phyloP scores from a whole-genome alignment of 2,329 filamentous ascomycete species.

The Capronia coronata region DNA sequence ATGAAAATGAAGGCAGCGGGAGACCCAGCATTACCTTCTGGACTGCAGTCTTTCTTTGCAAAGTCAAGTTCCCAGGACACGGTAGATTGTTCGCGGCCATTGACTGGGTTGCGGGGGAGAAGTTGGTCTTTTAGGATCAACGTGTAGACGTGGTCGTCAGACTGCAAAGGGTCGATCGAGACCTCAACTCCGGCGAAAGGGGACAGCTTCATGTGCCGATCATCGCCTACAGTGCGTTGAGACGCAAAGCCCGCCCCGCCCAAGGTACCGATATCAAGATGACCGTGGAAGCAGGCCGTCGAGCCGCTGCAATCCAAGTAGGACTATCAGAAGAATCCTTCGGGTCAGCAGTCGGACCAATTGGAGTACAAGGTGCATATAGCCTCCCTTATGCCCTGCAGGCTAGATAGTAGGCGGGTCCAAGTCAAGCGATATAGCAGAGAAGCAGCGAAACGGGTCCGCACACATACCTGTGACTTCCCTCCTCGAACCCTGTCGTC shows the following conservation, averaged over 20 bases:
- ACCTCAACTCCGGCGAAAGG: constrained; percentile 57
- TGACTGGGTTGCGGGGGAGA: constrained; percentile 48
- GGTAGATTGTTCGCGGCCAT: constrained; percentile 65
- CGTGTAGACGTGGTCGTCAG: constrained; percentile 64
- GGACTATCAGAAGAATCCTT: constrained; percentile 36
- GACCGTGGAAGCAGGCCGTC: constrained; percentile 56
- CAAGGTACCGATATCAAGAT: constrained; percentile 65
- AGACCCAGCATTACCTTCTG: neutral
- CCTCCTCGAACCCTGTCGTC: constrained; percentile 76
- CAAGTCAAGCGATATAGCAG: too few species aligned
- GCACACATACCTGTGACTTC: constrained; percentile 48
- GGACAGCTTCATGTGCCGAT: constrained; percentile 57
- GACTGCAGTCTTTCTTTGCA: constrained; percentile 21
- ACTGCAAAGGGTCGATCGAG: constrained; percentile 39
- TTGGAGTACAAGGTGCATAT: neutral
- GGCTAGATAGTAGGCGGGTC: too few species aligned
- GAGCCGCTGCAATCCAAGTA: constrained; percentile 39
- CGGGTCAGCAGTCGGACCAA: constrained; percentile 4
- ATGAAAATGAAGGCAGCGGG: constrained; percentile 45
- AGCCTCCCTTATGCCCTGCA: neutral
- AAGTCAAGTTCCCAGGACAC: constrained; percentile 72
- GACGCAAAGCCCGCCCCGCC: constrained; percentile 78
- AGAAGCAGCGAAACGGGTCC: neutral
- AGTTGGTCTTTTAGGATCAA: constrained; percentile 67
- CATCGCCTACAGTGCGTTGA: constrained; percentile 58